phyloP scores from a whole-genome alignment of 495 filamentous ascomycete species.

The Lasiosphaeriaceae sp. region DNA sequence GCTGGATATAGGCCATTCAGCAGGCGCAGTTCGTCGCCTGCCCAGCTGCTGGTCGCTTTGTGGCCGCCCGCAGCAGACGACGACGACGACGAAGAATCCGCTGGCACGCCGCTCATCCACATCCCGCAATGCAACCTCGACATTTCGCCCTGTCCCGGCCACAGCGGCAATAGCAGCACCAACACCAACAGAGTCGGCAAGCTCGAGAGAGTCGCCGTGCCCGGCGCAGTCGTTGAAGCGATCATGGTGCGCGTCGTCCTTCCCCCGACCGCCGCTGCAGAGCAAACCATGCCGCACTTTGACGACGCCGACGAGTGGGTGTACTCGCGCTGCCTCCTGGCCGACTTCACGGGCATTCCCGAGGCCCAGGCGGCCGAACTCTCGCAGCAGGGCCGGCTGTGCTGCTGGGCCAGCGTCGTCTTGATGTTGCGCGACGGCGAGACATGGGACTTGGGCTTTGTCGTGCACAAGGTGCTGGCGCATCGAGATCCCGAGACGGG shows the following conservation, averaged over 20 bases:
- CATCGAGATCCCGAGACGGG: background rate
- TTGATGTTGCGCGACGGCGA: conserved; percentile 2
- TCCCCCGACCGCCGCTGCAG: background rate
- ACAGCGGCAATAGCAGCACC: background rate
- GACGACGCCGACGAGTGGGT: conserved; percentile 30
- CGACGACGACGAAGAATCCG: background rate
- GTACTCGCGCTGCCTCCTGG: conserved; percentile 23
- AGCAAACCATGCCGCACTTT: conserved; percentile 12
- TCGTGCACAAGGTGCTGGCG: conserved; percentile 12
- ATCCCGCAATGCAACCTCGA: conserved; percentile 10
- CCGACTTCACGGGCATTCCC: conserved; percentile 25
- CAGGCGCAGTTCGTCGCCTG: background rate
- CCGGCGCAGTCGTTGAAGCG: conserved; percentile 13
- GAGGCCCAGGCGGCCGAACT: conserved; percentile 17
- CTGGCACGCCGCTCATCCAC: conserved; percentile 6
- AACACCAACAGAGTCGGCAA: background rate
- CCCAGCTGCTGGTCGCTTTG: conserved; percentile 3
- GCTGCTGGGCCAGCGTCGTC: conserved; percentile 28
- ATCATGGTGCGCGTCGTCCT: conserved; percentile 13
- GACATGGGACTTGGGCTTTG: conserved; percentile 11
- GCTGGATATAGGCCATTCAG: background rate
- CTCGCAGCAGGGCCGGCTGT: conserved; percentile 20
- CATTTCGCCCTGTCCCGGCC: conserved; percentile 1
- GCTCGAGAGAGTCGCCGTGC: conserved; percentile 19
- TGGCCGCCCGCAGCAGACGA: background rate